These are phyloP conservation scores for Fusarium papillatum DNA, from an alignment of 2,329 filamentous ascomycete species.

Conservation along the genomic window DNA sequence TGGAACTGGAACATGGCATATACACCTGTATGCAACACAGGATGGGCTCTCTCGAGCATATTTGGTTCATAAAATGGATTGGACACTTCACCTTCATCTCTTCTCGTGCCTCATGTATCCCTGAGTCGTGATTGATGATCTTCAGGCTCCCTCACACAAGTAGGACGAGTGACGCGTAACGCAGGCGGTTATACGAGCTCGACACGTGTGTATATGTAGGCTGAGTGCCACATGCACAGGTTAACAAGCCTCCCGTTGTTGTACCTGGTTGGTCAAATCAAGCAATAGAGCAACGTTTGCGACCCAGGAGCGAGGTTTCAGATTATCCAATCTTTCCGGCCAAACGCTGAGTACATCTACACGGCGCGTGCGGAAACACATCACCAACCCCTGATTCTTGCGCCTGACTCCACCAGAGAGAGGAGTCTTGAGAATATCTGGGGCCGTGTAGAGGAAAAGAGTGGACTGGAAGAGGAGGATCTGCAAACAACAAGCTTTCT, in stretches of 20 bases:
- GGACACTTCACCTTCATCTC: neutral
- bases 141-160: neutral
- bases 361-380: neutral
- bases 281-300: neutral
- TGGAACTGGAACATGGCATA: conserved; percentile 27
- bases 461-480: neutral
- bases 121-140: neutral
- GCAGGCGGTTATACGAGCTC: neutral
- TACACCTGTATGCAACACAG: conserved; percentile 15
- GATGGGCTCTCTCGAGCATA: conserved; percentile 31
- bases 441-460: neutral
- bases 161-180: neutral
- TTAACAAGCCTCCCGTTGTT: neutral
- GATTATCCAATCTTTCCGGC: neutral
- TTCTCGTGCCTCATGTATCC: neutral
- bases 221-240: neutral
- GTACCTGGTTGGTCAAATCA: conserved; percentile 1
- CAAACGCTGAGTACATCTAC: neutral
- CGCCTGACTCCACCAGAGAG: neutral
- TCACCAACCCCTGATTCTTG: neutral
- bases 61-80: conserved; percentile 8
- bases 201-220: neutral
- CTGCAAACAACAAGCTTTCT: conserved; percentile 5
- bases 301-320: neutral
- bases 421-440: neutral